Percentiles rank a stretch among this genome's conserved stretches.
phyloP scores from a whole-genome alignment of 495 filamentous ascomycete species.

The Xylaria acuta region DNA sequence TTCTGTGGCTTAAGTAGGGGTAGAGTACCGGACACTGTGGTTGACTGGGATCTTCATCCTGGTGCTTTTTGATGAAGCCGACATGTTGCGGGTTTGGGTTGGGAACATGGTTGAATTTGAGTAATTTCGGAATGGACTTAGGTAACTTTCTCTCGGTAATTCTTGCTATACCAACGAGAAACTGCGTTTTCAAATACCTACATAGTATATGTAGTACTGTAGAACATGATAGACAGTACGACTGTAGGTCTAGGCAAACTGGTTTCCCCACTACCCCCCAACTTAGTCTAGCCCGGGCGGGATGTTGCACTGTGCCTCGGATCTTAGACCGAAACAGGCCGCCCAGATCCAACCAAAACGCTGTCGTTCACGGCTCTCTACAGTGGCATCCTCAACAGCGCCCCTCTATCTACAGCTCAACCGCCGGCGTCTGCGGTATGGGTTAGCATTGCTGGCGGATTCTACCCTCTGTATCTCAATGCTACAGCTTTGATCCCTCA shows the following conservation, averaged over 20 bases:
- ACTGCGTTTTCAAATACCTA: neutral
- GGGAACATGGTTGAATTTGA: neutral
- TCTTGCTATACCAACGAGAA: neutral
- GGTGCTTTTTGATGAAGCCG: neutral
- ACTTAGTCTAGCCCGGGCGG: neutral
- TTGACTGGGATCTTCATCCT: neutral
- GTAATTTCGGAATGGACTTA: neutral
- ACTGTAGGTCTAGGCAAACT: neutral
- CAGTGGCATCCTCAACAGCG: neutral
- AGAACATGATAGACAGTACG: neutral
- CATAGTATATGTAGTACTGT: no score
- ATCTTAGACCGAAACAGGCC: conserved; percentile 2
- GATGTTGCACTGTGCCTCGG: conserved; percentile 12
- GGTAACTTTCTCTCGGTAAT: neutral
- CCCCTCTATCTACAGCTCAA: neutral
- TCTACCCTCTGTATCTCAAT: no score
- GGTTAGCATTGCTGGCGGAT: neutral
- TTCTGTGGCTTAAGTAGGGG: neutral
- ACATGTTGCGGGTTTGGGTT: neutral
- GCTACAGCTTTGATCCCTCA: neutral
- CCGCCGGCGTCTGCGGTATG: neutral
- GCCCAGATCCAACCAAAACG: conserved; percentile 4
- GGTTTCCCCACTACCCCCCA: neutral
- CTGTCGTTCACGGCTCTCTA: neutral
- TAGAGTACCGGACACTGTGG: neutral